These are phyloP conservation scores for Gamarada debralockiae DNA, from an alignment of 495 filamentous ascomycete species.

Conservation along the genomic window DNA sequence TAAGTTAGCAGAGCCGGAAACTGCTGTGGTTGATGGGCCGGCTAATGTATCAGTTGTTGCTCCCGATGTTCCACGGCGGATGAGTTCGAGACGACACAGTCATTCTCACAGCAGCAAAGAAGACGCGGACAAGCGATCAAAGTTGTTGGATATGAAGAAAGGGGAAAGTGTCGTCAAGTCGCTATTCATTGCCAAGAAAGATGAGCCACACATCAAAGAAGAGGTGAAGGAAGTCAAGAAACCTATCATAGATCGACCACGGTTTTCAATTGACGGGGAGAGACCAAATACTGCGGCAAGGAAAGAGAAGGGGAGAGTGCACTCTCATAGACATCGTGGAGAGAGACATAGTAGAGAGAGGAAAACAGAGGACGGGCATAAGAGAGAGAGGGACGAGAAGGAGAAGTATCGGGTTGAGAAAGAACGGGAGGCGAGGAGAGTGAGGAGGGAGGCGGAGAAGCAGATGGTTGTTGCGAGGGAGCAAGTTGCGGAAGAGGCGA, in stretches of 20 bases:
- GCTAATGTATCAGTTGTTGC: not conserved
- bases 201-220: conserved; percentile 19
- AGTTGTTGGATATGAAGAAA: conserved; percentile 17
- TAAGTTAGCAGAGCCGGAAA: conserved; percentile 6
- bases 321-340: not conserved
- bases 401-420: conserved; percentile 14
- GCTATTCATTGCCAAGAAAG: conserved; percentile 15
- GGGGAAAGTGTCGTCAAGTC: conserved; percentile 25
- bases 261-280: conserved; percentile 17
- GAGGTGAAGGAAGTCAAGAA: conserved; percentile 6
- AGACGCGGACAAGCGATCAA: conserved; percentile 7
- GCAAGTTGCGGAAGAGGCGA: conserved; percentile 19
- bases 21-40: conserved; percentile 10
- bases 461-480: conserved; percentile 12
- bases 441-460: conserved; percentile 17
- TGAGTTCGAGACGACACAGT: conserved; percentile 11
- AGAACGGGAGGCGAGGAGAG: conserved; percentile 14
- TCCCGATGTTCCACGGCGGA: not conserved
- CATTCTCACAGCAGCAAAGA: conserved; percentile 2
- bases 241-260: conserved; percentile 15
- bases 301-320: not conserved
- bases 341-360: conserved; percentile 1
- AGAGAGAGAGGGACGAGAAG: conserved; percentile 10
- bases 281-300: conserved; percentile 2
- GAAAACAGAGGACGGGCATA: not conserved